Evolutionary conservation across 768 basidiomycete genomes (phyloP), one percentile per base, ranked within the genome.

Genomic region (Suillus variegatus): DNA sequence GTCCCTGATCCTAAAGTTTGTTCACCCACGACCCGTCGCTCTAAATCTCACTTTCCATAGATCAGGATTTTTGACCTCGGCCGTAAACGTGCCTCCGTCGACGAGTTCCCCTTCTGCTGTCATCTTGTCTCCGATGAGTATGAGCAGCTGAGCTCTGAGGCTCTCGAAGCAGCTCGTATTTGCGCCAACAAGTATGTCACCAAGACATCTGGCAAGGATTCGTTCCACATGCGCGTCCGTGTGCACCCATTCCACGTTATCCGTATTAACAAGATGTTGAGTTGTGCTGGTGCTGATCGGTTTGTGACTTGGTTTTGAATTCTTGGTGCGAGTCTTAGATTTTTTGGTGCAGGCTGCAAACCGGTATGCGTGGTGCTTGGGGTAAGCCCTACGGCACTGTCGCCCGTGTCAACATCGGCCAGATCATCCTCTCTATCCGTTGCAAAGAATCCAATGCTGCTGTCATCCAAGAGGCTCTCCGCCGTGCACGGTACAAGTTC

Each of bases 191-290:
- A 99, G 82, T 98, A 99, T 79, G 91, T 98, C 70, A 97, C 95
- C 75, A 98, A 99, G 88, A 95, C 93, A 5, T 88, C 92, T 38
- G 97, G 97, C 74, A 99, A 99, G 84, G 97, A 99, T 74, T 93
- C 97, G 8, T 99, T 99, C 95, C 97, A 99, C 79, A 79, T 99
- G 79, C 89, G 97, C 71, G 95, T 99, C 73, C 92, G 97, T 67
- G 94, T 94, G 65, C 97, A 99, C 83, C 97, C 97, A 51, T 97
- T 91, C 94, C 97, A 99, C 78, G 95, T 99, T 73, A 81, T 99
- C 82, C 93, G 97, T 68, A 97, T 97, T 88, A 97, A 99, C 93
- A 99, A 99, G 90, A 99, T 97, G 94, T 93, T 99, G 86, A 93
- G 91, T 65, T 99, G 97, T 78, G 97, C 97, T 73, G 97, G 97